Evolutionary conservation across 164 flowering plant genomes (phyloP), one percentile per base, ranked within the genome.

Genomic region (Pachysandra terminalis): DNA sequence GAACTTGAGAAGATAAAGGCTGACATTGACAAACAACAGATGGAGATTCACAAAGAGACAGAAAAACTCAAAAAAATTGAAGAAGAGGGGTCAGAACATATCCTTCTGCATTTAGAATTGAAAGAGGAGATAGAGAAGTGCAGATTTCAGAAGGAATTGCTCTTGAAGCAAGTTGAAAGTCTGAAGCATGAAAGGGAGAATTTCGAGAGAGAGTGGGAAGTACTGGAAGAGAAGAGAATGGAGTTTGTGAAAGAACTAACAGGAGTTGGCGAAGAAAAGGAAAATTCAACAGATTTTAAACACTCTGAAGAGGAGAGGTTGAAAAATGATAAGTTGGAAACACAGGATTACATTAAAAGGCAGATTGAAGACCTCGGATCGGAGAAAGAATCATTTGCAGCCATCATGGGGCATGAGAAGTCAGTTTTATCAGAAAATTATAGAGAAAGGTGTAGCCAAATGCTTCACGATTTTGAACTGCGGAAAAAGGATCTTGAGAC

Each of bases 121-220:
- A 91, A 83, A 68, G 93, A 17, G 81, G 81, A 91, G 77, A 80
- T 85, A 35, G 88, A 82, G 28, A 84, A 74, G 61, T 81, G 69
- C 66, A 77, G 83, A 64, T 68, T 32, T 63, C 83, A 83, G 70
- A 80, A 80, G 64, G 89, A 86, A 63, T 65, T 80, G 53, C 79
- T 93, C 56, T 59, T 78, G 73, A 88, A 83, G 79, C 91, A 88
- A 79, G 70, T 16, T 61, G 91, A 86, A 64, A 85, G 83, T 67
- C 70, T 96, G 78, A 87, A 81, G 73, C 83, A 68, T 68, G 88
- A 93, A 25, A 87, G 81, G 68, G 81, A 75, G 64, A 91, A 69
- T 40, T 91, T 93, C 79, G 97, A 93, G 81, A 84, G 80, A 74
- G 93, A 96, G 25, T 96, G 97, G 98, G 93, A 87, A 76, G 83